A percentile compares a stretch with the other conserved stretches of the same genome.
These are phyloP conservation scores for Aspergillus ochraceus DNA, from an alignment of 2,329 filamentous ascomycete genomes.

Conservation along the genomic window DNA sequence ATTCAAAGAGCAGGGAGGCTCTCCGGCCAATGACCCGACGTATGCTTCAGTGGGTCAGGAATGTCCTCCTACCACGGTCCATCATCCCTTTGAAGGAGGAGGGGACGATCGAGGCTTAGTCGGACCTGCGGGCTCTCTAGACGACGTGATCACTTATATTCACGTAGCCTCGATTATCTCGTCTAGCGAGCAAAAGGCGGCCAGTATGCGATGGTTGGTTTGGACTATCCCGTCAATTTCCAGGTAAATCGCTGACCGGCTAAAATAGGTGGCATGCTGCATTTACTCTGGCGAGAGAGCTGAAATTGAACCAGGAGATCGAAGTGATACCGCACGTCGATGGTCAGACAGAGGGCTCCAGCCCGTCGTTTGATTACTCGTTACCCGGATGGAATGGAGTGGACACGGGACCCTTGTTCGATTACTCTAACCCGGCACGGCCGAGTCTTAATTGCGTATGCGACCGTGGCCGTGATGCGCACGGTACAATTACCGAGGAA, in stretches of 20 bases:
- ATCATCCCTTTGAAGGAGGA: conserved; percentile 51
- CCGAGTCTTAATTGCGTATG: conserved; percentile 39
- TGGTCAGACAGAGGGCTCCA: conserved; percentile 30
- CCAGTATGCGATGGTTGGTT: conserved; percentile 75
- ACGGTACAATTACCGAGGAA: conserved; percentile 64
- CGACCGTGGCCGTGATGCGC: conserved; percentile 25
- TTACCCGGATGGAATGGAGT: conserved; percentile 45
- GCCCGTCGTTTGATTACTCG: conserved; percentile 34
- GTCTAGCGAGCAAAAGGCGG: conserved; percentile 90
- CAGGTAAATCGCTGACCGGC: not conserved
- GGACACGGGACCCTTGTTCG: conserved; percentile 49
- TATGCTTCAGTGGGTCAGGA: conserved; percentile 68
- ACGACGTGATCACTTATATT: conserved; percentile 90
- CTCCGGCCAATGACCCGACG: conserved; percentile 41
- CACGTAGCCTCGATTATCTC: conserved; percentile 90
- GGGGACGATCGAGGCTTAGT: conserved; percentile 53
- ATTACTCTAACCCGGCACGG: conserved; percentile 40
- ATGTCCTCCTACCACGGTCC: conserved; percentile 70
- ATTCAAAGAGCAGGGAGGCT: conserved; percentile 49
- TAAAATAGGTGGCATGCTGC: conserved; percentile 77
- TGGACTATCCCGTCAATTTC: not conserved
- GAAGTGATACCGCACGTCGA: conserved; percentile 35
- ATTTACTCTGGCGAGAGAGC: conserved; percentile 83
- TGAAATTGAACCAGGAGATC: conserved; percentile 83
- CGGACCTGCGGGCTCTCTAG: conserved; percentile 68